phyloP scores from a whole-genome alignment of 129 eudicot genomes.

The Helichrysum umbraculigerum region DNA sequence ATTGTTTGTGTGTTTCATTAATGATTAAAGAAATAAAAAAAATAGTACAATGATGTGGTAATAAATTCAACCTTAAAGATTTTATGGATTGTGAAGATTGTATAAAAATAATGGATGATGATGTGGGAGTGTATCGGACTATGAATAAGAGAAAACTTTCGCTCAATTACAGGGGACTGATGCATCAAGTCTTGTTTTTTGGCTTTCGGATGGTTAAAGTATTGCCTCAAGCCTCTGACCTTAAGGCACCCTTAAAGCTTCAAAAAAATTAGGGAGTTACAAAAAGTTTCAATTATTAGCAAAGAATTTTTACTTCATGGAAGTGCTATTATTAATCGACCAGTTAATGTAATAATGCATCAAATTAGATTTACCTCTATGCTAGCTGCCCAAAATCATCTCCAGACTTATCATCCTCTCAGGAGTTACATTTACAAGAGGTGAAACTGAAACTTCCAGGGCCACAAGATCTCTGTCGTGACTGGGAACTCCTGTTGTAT shows the following conservation, averaged over 20 bases:
- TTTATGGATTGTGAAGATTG: too few relatives aligned
- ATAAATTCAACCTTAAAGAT: too few relatives aligned
- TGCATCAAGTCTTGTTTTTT: too few relatives aligned
- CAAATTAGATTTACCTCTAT: constrained; percentile 43
- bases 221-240: too few relatives aligned
- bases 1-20: too few relatives aligned
- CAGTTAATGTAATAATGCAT: not conserved
- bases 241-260: too few relatives aligned
- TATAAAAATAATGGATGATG: too few relatives aligned
- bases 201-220: too few relatives aligned
- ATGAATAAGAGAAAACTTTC: not conserved
- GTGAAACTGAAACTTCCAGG: constrained; percentile 45
- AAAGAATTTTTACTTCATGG: not conserved
- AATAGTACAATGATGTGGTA: too few relatives aligned
- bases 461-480: constrained; percentile 4
- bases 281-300: not conserved
- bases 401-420: constrained; percentile 85
- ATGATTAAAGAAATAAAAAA: too few relatives aligned
- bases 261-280: not conserved
- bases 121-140: too few relatives aligned
- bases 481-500: constrained; percentile 22
- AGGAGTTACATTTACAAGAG: constrained; percentile 58
- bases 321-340: not conserved
- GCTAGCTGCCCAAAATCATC: constrained; percentile 69
- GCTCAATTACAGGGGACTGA: too few relatives aligned